Conservation (phyloP, 768 basidiomycete genomes). For the Fomitopsis pulvina region DNA sequence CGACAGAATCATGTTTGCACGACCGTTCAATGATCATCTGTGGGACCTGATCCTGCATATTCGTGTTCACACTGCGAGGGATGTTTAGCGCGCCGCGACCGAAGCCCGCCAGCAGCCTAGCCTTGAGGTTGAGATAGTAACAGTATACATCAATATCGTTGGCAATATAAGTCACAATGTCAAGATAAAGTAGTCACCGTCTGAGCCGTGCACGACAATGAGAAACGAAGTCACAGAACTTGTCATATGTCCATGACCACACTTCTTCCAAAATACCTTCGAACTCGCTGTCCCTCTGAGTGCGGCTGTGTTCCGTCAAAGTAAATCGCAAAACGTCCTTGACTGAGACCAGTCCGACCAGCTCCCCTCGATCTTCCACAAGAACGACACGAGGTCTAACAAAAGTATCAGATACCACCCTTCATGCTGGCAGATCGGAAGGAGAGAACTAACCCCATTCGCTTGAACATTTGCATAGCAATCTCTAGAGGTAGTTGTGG, state of each 20-base stretch:
- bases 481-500: slow-evolving; percentile 92
- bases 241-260: slow-evolving; percentile 14
- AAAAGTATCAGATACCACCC: slow-evolving; percentile 1
- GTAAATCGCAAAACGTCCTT: slow-evolving; percentile 94
- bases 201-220: background rate
- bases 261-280: slow-evolving; percentile 21
- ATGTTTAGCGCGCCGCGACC: too few relatives aligned
- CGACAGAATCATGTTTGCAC: too few relatives aligned
- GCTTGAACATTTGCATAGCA: slow-evolving; percentile 95
- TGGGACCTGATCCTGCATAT: too few relatives aligned
- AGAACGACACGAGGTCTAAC: slow-evolving; percentile 91
- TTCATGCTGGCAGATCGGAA: background rate
- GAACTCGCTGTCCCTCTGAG: slow-evolving; percentile 19
- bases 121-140: background rate
- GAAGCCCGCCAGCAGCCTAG: too few relatives aligned
- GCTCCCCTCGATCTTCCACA: slow-evolving; percentile 77
- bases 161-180: background rate
- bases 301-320: slow-evolving; percentile 24
- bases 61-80: too few relatives aligned
- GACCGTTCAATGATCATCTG: too few relatives aligned
- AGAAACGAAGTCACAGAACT: background rate
- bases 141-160: background rate
- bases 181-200: background rate
- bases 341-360: slow-evolving; percentile 87
- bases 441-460: slow-evolving; percentile 76